Evolutionary conservation across 345 rosid species (phyloP).

Genomic region (Lepidium africanum): DNA sequence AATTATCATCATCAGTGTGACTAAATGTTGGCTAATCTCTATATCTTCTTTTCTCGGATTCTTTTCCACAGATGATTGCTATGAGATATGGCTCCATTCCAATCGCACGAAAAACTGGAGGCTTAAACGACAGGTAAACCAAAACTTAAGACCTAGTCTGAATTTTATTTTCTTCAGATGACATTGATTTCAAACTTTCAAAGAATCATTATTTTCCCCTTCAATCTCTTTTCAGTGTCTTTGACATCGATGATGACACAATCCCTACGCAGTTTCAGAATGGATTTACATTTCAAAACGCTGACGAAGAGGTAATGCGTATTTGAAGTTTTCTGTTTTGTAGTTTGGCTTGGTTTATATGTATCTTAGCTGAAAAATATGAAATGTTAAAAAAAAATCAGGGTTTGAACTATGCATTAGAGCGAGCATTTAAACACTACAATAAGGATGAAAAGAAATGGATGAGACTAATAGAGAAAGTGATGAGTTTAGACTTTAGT

Average conservation of each 20-base stretch:
- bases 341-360: not conserved
- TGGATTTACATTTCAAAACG: constrained; percentile 61
- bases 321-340: not conserved
- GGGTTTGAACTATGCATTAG: constrained; percentile 63
- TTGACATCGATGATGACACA: constrained; percentile 73
- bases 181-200: not conserved
- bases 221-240: constrained; percentile 45
- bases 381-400: constrained; percentile 14
- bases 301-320: constrained; percentile 67
- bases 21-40: not conserved
- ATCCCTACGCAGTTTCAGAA: constrained; percentile 62
- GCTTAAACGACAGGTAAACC: constrained; percentile 79
- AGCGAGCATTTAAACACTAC: constrained; percentile 61
- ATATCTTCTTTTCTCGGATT: not conserved
- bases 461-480: constrained; percentile 62
- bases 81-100: constrained; percentile 93
- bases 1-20: not conserved
- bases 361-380: not conserved
- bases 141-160: not conserved
- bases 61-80: constrained; percentile 69
- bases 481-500: constrained; percentile 77
- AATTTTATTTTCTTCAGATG: not conserved
- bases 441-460: constrained; percentile 44
- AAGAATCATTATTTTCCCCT: not conserved
- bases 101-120: constrained; percentile 84